These are phyloP conservation scores for Botrytis aclada DNA, from an alignment of 2,329 filamentous ascomycete species.

Conservation along the genomic window DNA sequence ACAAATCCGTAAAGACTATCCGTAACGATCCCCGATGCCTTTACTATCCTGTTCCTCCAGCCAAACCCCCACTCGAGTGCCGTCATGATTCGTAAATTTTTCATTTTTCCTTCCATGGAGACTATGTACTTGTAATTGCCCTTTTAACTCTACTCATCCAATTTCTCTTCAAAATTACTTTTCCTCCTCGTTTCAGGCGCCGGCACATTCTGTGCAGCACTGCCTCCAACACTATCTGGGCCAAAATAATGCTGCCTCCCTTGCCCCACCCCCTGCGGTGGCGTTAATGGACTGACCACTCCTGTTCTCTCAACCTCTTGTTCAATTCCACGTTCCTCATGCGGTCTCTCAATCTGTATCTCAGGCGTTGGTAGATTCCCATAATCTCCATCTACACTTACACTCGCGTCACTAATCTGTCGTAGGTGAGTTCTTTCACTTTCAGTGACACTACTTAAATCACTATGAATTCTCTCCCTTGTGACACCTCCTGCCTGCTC, in stretches of 20 bases:
- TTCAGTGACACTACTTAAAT: conserved; percentile 26
- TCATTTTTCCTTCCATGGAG: neutral
- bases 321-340: neutral
- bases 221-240: conserved; percentile 25
- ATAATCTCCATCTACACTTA: conserved; percentile 27
- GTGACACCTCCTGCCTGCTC: neutral
- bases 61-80: neutral
- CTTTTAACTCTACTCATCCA: conserved; percentile 25
- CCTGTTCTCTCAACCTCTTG: neutral
- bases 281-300: conserved; percentile 29
- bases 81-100: conserved; percentile 11
- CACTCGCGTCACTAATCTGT: conserved; percentile 31
- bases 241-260: conserved; percentile 10
- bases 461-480: conserved; percentile 16
- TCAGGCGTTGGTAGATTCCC: neutral
- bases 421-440: conserved; percentile 28
- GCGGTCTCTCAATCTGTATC: neutral
- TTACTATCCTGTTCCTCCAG: neutral
- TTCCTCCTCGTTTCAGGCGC: conserved; percentile 23
- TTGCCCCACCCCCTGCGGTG: conserved; percentile 21
- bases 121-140: neutral
- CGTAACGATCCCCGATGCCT: neutral
- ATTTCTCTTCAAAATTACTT: conserved; percentile 34
- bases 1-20: neutral
- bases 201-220: neutral